phyloP scores from a whole-genome alignment of 805 yeast species.

The Pichia sporocuriosa region DNA sequence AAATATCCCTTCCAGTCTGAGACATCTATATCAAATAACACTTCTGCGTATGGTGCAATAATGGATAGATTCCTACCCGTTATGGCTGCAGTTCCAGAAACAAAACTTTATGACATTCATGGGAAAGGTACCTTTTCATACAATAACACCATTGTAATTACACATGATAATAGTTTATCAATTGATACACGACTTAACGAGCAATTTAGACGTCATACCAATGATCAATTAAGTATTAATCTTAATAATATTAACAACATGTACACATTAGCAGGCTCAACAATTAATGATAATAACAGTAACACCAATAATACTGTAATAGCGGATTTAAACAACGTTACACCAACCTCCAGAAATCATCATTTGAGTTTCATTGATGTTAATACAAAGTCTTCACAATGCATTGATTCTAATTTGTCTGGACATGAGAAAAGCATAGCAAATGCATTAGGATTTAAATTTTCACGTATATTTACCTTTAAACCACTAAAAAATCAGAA shows the following conservation, averaged over 20 bases:
- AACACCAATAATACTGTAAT: neutral
- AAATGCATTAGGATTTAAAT: slow-evolving; percentile 42
- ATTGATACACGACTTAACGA: no score
- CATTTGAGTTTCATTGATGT: no score
- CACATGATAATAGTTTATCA: neutral
- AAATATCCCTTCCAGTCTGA: neutral
- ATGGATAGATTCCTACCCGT: slow-evolving; percentile 8
- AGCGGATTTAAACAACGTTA: no score
- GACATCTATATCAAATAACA: slow-evolving; percentile 7
- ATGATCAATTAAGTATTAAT: no score
- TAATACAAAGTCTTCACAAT: neutral
- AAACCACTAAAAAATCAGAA: slow-evolving; percentile 19
- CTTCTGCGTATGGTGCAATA: slow-evolving; percentile 2
- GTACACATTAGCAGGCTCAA: no score
- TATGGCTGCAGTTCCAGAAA: neutral
- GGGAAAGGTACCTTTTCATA: neutral
- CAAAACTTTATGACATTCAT: slow-evolving; percentile 1
- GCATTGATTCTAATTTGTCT: neutral
- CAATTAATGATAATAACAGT: neutral
- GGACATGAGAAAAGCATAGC: slow-evolving; percentile 38
- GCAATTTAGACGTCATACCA: no score
- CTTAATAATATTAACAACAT: no score
- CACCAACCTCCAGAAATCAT: no score
- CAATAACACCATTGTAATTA: neutral
- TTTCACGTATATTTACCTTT: slow-evolving; percentile 36